Evolutionary conservation across 2,329 filamentous ascomycete species (phyloP).

Genomic region (Knoxdaviesia capensis): DNA sequence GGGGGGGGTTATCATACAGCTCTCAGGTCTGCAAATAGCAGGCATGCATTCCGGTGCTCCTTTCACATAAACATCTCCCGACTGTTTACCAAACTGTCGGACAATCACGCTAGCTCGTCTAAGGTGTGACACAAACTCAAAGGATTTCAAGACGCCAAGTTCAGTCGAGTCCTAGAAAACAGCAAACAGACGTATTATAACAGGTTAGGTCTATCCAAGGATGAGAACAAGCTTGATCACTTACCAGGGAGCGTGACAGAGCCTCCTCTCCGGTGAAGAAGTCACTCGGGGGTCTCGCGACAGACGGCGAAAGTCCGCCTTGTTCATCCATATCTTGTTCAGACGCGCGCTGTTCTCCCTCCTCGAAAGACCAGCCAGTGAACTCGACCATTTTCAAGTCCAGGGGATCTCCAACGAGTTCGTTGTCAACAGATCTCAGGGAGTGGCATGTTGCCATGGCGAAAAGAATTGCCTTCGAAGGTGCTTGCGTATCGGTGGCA

Average conservation of each 20-base stretch:
- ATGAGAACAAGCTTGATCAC: no score
- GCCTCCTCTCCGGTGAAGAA: slow-evolving; percentile 16
- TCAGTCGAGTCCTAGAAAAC: slow-evolving; percentile 39
- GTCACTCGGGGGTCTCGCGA: slow-evolving; percentile 60
- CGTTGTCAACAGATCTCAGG: slow-evolving; percentile 64
- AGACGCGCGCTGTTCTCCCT: slow-evolving; percentile 50
- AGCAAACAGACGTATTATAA: no score
- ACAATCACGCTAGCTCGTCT: slow-evolving; percentile 86
- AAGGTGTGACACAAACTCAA: slow-evolving; percentile 88
- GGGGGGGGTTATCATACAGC: slow-evolving; percentile 32
- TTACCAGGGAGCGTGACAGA: slow-evolving; percentile 8
- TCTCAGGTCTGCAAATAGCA: slow-evolving; percentile 71
- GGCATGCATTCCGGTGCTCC: slow-evolving; percentile 93
- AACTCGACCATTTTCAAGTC: slow-evolving; percentile 99
- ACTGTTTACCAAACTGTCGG: slow-evolving; percentile 65
- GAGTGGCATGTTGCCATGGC: slow-evolving; percentile 98
- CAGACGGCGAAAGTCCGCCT: slow-evolving; percentile 60
- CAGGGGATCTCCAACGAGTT: slow-evolving; percentile 80
- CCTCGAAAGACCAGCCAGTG: slow-evolving; percentile 79
- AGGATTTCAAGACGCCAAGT: slow-evolving; percentile 74
- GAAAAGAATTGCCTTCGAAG: slow-evolving; percentile 31
- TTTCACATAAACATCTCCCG: slow-evolving; percentile 82
- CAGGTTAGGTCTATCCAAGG: no score
- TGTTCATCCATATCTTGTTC: slow-evolving; percentile 56
- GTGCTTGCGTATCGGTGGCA: no score